A percentile compares a stretch with the other conserved stretches of the same genome.
phyloP scores from a whole-genome alignment of 2,329 filamentous ascomycete species.

The Aspergillus floridensis region DNA sequence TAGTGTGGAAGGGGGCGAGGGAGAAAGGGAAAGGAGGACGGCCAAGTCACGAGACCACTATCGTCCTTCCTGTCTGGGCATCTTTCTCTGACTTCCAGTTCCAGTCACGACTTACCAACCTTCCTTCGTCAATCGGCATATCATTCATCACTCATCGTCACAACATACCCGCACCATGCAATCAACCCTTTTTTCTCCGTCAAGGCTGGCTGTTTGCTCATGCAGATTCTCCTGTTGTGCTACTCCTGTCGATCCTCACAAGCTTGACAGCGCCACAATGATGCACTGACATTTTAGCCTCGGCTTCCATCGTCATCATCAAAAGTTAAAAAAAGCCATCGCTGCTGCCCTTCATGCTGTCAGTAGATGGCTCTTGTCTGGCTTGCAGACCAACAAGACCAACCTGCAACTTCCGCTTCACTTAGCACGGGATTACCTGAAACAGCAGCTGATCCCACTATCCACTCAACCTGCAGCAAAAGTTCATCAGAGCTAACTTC shows the following conservation, averaged over 20 bases:
- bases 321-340: background rate
- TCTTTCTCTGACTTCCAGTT: no score
- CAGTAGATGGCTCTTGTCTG: no score
- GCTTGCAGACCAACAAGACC: background rate
- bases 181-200: background rate
- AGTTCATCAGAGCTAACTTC: background rate
- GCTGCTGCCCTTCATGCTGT: background rate
- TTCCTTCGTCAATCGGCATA: no score
- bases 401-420: background rate
- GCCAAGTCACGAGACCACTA: background rate
- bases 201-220: background rate
- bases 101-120: no score
- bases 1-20: no score
- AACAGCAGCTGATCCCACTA: background rate
- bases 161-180: no score
- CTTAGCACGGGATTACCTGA: background rate
- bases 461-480: background rate
- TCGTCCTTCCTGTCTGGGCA: no score
- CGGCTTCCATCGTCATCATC: background rate
- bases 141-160: background rate
- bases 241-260: slow-evolving; percentile 3
- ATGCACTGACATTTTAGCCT: slow-evolving; percentile 1
- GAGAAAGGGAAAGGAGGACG: background rate
- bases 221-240: slow-evolving; percentile 4
- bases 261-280: slow-evolving; percentile 4